Evolutionary conservation across 73 alveolate species (phyloP).

Genomic region (Paramecium primaurelia): DNA sequence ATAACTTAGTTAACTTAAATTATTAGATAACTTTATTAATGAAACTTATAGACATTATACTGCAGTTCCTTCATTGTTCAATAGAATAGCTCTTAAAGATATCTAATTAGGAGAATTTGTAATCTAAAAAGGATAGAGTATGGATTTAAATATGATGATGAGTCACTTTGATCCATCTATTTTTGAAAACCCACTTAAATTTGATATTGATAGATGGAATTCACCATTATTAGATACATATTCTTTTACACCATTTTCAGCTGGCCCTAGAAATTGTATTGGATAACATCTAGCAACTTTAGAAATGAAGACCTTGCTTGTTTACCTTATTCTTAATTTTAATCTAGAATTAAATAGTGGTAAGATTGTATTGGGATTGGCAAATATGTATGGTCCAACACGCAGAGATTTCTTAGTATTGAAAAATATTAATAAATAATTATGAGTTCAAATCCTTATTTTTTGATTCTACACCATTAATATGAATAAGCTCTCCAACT

Average conservation of each 20-base stretch:
- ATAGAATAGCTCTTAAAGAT: slow-evolving; percentile 23
- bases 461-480: background rate
- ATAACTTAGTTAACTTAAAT: background rate
- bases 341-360: background rate
- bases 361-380: background rate
- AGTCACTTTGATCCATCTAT: background rate
- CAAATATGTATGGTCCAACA: slow-evolving; percentile 37
- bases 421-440: background rate
- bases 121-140: slow-evolving; percentile 25
- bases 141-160: slow-evolving; percentile 24
- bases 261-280: slow-evolving; percentile 56
- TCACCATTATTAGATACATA: background rate
- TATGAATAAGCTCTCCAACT: background rate
- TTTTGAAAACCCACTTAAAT: background rate
- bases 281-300: slow-evolving; percentile 44
- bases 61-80: background rate
- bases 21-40: background rate
- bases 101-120: background rate
- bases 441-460: slow-evolving; percentile 24
- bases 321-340: background rate
- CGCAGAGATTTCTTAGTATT: slow-evolving; percentile 24
- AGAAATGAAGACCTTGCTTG: slow-evolving; percentile 30
- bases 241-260: slow-evolving; percentile 42
- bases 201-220: slow-evolving; percentile 35
- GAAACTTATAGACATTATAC: slow-evolving; percentile 11